Conservation (phyloP, 495 filamentous ascomycete genomes). For the Penicillium nucicola region DNA sequence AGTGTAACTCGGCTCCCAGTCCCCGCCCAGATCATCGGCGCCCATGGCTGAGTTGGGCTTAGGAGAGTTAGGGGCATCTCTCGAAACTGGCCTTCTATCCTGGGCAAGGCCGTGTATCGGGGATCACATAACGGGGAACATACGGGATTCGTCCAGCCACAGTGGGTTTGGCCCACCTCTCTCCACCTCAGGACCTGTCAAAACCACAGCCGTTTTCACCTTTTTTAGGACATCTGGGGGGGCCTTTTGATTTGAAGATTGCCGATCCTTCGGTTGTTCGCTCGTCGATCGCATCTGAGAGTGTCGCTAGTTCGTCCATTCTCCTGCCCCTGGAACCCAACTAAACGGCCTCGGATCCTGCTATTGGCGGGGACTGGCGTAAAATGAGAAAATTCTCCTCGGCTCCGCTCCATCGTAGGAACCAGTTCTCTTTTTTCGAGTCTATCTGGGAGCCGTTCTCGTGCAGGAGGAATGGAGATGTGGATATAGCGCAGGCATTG, state of each 20-base stretch:
- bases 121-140: neutral
- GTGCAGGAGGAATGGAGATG: too few species aligned
- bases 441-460: too few species aligned
- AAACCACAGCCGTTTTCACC: conserved; percentile 19
- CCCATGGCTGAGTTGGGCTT: conserved; percentile 6
- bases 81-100: conserved; percentile 1
- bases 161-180: conserved; percentile 3
- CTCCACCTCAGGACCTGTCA: conserved; percentile 1
- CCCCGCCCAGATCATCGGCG: conserved; percentile 1
- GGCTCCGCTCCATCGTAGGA: neutral
- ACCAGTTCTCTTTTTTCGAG: neutral
- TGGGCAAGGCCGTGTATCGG: neutral
- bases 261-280: conserved; percentile 27
- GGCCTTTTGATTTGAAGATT: conserved; percentile 30
- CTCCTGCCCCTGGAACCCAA: conserved; percentile 16
- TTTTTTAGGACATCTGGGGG: conserved; percentile 13
- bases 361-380: neutral
- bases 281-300: conserved; percentile 11
- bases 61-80: neutral
- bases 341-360: neutral
- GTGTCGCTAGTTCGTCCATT: conserved; percentile 7
- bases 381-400: neutral
- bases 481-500: too few species aligned
- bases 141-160: neutral
- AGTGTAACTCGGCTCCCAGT: neutral